Conservation (phyloP, 2,329 filamentous ascomycete genomes). For the Cordyceps cateniannulata region DNA sequence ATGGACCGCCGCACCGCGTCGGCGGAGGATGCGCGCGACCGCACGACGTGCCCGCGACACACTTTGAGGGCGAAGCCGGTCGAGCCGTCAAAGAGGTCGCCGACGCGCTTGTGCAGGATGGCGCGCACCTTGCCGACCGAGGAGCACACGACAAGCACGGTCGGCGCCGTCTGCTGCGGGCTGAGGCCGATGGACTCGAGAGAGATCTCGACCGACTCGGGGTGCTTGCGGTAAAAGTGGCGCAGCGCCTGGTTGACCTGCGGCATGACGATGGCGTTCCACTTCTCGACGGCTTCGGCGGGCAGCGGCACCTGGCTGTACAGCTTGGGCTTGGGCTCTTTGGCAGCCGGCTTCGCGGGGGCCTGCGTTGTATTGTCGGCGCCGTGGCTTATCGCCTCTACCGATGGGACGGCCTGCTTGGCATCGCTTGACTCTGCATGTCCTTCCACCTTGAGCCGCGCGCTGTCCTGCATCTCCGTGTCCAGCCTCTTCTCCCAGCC, state of each 20-base stretch:
- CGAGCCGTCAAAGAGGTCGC: constrained; percentile 55
- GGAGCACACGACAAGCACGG: constrained; percentile 70
- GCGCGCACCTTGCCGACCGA: constrained; percentile 67
- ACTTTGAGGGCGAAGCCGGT: constrained; percentile 63
- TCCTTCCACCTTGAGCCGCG: too few species aligned
- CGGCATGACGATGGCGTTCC: constrained; percentile 65
- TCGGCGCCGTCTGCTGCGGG: constrained; percentile 59
- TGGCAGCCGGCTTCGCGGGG: neutral
- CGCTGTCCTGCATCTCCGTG: constrained; percentile 35
- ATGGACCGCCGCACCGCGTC: constrained; percentile 28
- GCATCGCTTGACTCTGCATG: neutral
- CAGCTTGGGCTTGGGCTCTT: constrained; percentile 43
- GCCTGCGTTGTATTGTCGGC: neutral
- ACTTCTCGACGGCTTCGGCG: constrained; percentile 59
- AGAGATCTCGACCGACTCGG: constrained; percentile 72
- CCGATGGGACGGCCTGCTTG: neutral
- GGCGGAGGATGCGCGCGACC: constrained; percentile 46
- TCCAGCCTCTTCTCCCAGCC: constrained; percentile 48
- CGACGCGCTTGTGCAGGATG: constrained; percentile 63
- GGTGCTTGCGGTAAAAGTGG: constrained; percentile 64
- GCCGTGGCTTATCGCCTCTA: neutral
- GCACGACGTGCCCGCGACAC: constrained; percentile 60
- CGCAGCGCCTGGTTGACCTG: constrained; percentile 66
- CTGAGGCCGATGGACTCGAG: constrained; percentile 68
- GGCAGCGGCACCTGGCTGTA: constrained; percentile 55